Conservation (phyloP, 2,329 filamentous ascomycete genomes). For the Emericellopsis atlantica region DNA sequence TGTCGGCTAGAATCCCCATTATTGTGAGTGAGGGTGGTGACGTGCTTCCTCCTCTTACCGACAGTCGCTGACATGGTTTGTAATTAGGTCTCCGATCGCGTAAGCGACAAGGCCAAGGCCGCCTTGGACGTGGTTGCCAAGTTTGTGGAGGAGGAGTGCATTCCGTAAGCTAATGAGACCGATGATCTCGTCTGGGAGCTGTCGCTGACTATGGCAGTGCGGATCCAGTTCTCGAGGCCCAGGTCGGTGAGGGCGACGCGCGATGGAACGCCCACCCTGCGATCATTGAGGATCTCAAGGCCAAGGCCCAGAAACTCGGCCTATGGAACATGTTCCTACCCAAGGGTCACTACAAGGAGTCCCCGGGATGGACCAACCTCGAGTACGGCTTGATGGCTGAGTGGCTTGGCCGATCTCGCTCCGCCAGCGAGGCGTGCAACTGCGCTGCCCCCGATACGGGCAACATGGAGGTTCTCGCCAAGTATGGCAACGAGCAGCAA, state of each 20-base stretch:
- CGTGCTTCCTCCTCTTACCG: too few species aligned
- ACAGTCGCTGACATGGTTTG: conserved; percentile 4
- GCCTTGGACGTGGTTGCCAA: conserved; percentile 81
- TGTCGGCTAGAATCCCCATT: conserved; percentile 32
- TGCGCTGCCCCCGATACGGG: conserved; percentile 86
- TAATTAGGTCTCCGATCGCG: conserved; percentile 41
- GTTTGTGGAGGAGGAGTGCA: conserved; percentile 94
- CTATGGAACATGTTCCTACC: conserved; percentile 99
- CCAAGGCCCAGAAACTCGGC: conserved; percentile 67
- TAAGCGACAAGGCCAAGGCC: conserved; percentile 76
- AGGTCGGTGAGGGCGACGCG: conserved; percentile 61
- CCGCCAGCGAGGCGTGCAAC: conserved; percentile 79
- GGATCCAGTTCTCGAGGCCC: conserved; percentile 68
- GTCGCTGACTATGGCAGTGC: conserved; percentile 32
- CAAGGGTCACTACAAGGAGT: conserved; percentile 89
- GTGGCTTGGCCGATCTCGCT: conserved; percentile 74
- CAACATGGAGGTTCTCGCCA: conserved; percentile 91
- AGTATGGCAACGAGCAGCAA: conserved; percentile 77
- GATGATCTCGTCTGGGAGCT: not conserved
- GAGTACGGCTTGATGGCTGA: conserved; percentile 98
- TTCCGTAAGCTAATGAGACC: conserved; percentile 41
- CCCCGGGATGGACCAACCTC: conserved; percentile 85
- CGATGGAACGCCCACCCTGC: conserved; percentile 72
- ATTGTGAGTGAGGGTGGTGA: conserved; percentile 20
- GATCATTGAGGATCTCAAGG: conserved; percentile 82